phyloP scores from a whole-genome alignment of 768 basidiomycete species.

The Lepiota brunneoincarnata region DNA sequence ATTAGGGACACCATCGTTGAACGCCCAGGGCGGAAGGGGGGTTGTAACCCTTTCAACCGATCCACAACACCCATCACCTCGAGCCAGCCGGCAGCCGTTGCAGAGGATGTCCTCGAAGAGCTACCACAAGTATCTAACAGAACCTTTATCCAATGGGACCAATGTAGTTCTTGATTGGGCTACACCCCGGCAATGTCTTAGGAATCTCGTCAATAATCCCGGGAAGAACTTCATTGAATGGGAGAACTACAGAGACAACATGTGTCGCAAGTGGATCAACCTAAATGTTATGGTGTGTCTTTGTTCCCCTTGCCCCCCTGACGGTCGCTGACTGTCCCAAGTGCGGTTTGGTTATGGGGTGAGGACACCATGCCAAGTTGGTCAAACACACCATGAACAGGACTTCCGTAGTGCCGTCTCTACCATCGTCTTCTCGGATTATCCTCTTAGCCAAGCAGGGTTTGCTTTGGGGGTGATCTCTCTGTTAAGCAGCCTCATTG shows the following conservation, averaged over 20 bases:
- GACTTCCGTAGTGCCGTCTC: conserved; percentile 7
- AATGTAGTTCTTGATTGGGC: neutral
- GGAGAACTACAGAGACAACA: conserved; percentile 11
- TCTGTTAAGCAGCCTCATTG: conserved; percentile 13
- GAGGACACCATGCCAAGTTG: neutral
- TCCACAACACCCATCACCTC: too few relatives aligned
- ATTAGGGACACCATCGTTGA: too few relatives aligned
- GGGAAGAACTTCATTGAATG: conserved; percentile 8
- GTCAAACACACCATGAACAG: neutral
- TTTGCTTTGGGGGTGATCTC: conserved; percentile 10
- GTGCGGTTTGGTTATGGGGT: conserved; percentile 10
- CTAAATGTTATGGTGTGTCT: conserved; percentile 13
- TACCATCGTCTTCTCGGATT: conserved; percentile 12
- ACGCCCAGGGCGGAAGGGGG: too few relatives aligned
- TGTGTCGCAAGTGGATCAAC: conserved; percentile 12
- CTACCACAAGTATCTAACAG: neutral
- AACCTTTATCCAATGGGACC: neutral
- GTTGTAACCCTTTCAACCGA: too few relatives aligned
- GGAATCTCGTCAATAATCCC: neutral
- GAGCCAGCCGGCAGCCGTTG: neutral
- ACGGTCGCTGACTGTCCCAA: neutral
- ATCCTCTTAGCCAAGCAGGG: conserved; percentile 1
- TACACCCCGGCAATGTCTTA: conserved; percentile 3
- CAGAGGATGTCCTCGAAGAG: neutral
- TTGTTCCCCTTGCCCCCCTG: neutral